Base-by-base conservation (phyloP, 2,329 filamentous ascomycete species). In the Dothideomycetes sp. region DNA sequence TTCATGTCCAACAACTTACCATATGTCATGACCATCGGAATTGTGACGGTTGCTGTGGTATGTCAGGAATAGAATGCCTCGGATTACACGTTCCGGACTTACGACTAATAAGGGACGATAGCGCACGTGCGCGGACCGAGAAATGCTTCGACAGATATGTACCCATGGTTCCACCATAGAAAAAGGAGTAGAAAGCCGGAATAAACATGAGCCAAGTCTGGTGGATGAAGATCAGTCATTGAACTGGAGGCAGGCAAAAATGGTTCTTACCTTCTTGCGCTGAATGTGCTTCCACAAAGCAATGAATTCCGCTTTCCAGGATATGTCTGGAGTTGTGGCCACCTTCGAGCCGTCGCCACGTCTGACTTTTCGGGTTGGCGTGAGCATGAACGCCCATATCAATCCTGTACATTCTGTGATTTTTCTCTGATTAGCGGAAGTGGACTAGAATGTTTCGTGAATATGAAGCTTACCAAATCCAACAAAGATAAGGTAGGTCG, bases 121-220 rank as follows among this genome's bases (percentile, higher is more conserved):
- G 31, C 3, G 54, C 56, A 19, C 57, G 55, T 5, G 57, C 44
- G 22, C 57, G 47, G 12, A 59, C 57, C 3, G 52, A 56, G 42
- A 59, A 59, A 42, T 58, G 55, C 3, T 54, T 42, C 4, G 54
- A 52, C 5, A 59, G 47, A 38, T 59, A 59, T 2, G 58, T 61
- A 2, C 57, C 57, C 55, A 59, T 54, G 2, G 55, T 59, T 19
- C 58, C 60, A 19, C 59, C 58, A 15, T 57, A 61, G 48, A 62
- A 62, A 50, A 62, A 62, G 2, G 58, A 59, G 47, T 60, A 61
- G 43, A 61, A 59, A 1, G 55, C 51, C 0, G 58, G 58, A 7
- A 60, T 41, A 34, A 57, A 54, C 31, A 60, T 49, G 3, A 60
- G 55, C 55, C 44, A 47, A n/a, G 52, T 58, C 55, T 57, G 17